Base-by-base conservation (phyloP, 345 rosid species). In the Citrus australasica region DNA sequence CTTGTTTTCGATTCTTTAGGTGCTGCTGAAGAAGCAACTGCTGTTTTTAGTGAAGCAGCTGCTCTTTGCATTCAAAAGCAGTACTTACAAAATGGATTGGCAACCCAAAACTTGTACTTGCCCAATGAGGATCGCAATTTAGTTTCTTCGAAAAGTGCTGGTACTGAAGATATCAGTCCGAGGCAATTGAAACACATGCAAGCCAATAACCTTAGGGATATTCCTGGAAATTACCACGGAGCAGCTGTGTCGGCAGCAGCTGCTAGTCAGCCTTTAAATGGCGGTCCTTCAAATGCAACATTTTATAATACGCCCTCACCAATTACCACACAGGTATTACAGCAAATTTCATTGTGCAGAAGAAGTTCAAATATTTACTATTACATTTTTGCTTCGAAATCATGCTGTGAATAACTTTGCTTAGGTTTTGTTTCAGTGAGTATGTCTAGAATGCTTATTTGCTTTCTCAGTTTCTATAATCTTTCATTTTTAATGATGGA, bases 251-350 rank as follows among this genome's bases (percentile, higher is more conserved):
- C 73, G 48, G 87, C 82, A 30, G 88, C 86, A 81, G 79, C 86
- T 85, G 78, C 84, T 83, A 85, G 68, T 78, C 98, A 91, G 80
- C 89, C 87, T 83, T 61, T 83, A 81, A 94, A 90, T 22, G 94
- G 97, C 63, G 94, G 89, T 76, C 82, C 89, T 83, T 81, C 93
- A 55, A 92, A 90, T 77, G 74, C 89, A 70, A 80, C 93, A 75
- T 90, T 90, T 74, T 94, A 92, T 83, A 96, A 80, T 82, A 96
- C 99, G 38, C 99, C 99, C 78, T 94, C 98, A 10, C 98, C 98
- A 79, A 85, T 92, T 82, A 89, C 88, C 63, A 68, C 93, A 35
- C 97, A 92, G 98, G 99, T 94, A 86, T 51, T 70, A 38, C 35
- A 24, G 14, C 63, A 40, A 75, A 67, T 42, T 78, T 51, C 21